Conservation (phyloP, 495 filamentous ascomycete genomes). For the Lophiostoma macrostomum region DNA sequence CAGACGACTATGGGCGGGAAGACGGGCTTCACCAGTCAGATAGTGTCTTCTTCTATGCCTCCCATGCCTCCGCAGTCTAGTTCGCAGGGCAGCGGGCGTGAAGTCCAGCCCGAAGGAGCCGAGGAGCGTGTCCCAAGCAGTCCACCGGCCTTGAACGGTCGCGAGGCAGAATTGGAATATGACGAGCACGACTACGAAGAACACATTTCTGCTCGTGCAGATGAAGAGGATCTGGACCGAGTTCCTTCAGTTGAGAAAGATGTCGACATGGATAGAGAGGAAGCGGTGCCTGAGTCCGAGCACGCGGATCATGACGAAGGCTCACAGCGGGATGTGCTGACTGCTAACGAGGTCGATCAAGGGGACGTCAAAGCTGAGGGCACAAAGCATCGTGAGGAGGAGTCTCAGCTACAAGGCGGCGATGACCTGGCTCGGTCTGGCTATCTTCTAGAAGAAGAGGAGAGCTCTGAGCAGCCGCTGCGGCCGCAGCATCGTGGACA, state of each 20-base stretch:
- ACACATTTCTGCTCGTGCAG: conserved; percentile 9
- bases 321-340: neutral
- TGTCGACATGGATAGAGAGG: conserved; percentile 9
- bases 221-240: conserved; percentile 1
- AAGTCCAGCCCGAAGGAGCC: neutral
- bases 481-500: neutral
- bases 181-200: conserved; percentile 23
- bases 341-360: too few relatives aligned
- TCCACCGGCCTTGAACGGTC: conserved; percentile 17
- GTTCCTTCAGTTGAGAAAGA: neutral
- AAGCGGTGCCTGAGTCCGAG: neutral
- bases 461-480: too few relatives aligned
- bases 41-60: conserved; percentile 24
- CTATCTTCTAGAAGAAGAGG: too few relatives aligned
- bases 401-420: neutral
- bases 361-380: too few relatives aligned
- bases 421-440: neutral
- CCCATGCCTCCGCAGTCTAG: conserved; percentile 11
- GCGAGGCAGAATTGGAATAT: conserved; percentile 9
- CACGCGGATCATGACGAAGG: neutral
- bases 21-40: conserved; percentile 21
- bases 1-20: conserved; percentile 22
- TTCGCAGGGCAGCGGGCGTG: conserved; percentile 8
- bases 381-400: too few relatives aligned
- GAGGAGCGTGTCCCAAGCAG: conserved; percentile 31